Evolutionary conservation across 306 rosid genomes (phyloP).

Genomic region (Acacia melanoxylon): DNA sequence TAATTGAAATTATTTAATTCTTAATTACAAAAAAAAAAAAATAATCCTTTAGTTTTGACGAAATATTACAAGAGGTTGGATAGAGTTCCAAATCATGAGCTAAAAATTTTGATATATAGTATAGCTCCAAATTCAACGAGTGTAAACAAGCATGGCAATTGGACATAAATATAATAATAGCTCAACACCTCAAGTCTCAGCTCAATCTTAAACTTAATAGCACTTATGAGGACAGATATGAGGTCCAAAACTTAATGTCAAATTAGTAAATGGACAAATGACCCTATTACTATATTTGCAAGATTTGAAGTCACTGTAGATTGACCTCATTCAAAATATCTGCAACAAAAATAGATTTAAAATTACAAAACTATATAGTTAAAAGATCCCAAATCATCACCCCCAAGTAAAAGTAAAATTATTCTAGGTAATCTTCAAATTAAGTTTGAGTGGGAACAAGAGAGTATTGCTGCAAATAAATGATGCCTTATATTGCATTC

Average conservation of each 20-base stretch:
- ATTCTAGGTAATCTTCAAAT: neutral
- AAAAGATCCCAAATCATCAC: neutral
- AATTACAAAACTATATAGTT: neutral
- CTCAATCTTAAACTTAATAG: conserved; percentile 24
- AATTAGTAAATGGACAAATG: neutral
- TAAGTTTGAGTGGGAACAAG: neutral
- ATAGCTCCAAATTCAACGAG: neutral
- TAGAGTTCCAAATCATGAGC: neutral
- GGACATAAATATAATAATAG: neutral
- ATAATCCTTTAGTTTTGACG: neutral
- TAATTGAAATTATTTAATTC: conserved; percentile 16
- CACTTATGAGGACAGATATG: neutral
- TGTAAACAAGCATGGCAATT: neutral
- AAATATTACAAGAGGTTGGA: conserved; percentile 12
- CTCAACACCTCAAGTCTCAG: neutral
- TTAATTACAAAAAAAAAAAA: neutral
- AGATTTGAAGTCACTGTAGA: neutral
- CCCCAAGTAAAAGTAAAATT: neutral
- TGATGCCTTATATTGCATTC: neutral
- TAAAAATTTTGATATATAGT: neutral
- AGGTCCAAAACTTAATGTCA: neutral
- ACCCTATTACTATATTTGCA: neutral
- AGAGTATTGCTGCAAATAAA: neutral
- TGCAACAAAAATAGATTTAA: neutral
- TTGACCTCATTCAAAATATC: neutral